Conservation (phyloP, 306 rosid genomes). For the Neltuma alba region DNA sequence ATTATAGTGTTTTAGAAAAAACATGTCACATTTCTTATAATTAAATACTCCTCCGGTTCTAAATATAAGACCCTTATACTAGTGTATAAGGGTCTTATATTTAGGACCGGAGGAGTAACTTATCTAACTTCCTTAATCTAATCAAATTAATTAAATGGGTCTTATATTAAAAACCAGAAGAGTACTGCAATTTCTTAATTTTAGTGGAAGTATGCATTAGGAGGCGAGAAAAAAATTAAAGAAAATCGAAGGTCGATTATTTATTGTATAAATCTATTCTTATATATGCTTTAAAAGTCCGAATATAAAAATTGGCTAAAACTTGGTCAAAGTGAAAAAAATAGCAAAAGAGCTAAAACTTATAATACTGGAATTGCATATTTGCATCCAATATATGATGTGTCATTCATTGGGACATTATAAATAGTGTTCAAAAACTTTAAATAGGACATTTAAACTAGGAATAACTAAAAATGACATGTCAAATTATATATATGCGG, state of each 20-base stretch:
- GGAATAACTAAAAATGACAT: neutral
- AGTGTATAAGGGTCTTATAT: too few species aligned
- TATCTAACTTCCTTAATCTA: too few species aligned
- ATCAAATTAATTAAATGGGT: too few species aligned
- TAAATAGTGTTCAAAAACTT: neutral
- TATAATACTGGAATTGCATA: neutral
- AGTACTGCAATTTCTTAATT: neutral
- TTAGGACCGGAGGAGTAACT: too few species aligned
- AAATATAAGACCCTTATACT: too few species aligned
- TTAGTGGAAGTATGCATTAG: neutral
- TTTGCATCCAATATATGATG: neutral
- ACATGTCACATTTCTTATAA: too few species aligned
- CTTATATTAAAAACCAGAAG: too few species aligned
- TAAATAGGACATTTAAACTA: neutral
- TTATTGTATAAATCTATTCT: neutral
- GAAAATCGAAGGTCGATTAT: neutral
- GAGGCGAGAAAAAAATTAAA: neutral
- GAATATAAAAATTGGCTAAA: neutral
- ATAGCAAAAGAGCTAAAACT: neutral
- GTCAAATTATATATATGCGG: neutral
- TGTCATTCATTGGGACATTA: neutral
- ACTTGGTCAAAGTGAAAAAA: neutral
- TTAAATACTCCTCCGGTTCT: too few species aligned
- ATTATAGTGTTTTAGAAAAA: too few species aligned
- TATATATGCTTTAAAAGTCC: too few species aligned